phyloP scores from a whole-genome alignment of 305 asterid species.

The Striga hermonthica region DNA sequence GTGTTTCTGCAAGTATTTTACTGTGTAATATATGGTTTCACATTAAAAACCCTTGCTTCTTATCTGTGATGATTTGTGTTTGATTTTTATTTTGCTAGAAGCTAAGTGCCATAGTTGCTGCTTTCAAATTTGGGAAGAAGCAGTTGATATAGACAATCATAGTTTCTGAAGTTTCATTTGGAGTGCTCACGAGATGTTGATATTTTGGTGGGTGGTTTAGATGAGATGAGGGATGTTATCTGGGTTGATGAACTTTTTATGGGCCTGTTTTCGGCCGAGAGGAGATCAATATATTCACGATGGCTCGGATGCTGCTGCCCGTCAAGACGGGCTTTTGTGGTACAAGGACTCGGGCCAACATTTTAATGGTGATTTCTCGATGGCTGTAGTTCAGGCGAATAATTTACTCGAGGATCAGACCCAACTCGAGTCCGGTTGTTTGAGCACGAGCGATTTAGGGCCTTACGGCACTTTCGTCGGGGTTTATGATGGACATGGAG shows the following conservation, averaged over 20 bases:
- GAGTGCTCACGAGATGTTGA: slow-evolving; percentile 49
- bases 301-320: slow-evolving; percentile 65
- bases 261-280: slow-evolving; percentile 89
- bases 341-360: slow-evolving; percentile 88
- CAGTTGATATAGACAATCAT: slow-evolving; percentile 1
- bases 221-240: slow-evolving; percentile 98
- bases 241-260: slow-evolving; percentile 72
- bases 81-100: slow-evolving; percentile 25
- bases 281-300: slow-evolving; percentile 51
- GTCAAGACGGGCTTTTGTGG: slow-evolving; percentile 90
- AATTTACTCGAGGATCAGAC: slow-evolving; percentile 92
- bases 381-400: slow-evolving; percentile 98
- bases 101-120: not conserved
- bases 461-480: slow-evolving; percentile 92
- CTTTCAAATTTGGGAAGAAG: slow-evolving; percentile 23
- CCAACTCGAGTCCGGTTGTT: slow-evolving; percentile 80
- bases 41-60: not conserved
- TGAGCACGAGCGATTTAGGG: slow-evolving; percentile 69
- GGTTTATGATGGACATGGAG: slow-evolving; percentile 89
- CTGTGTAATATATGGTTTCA: slow-evolving; percentile 35
- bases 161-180: slow-evolving; percentile 2
- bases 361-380: slow-evolving; percentile 81
- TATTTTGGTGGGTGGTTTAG: slow-evolving; percentile 61
- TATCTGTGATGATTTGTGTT: not conserved
- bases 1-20: slow-evolving; percentile 22